Evolutionary conservation across 495 filamentous ascomycete species (phyloP), one percentile per base, ranked within the genome.

Genomic region (Schizothecium vesticola): DNA sequence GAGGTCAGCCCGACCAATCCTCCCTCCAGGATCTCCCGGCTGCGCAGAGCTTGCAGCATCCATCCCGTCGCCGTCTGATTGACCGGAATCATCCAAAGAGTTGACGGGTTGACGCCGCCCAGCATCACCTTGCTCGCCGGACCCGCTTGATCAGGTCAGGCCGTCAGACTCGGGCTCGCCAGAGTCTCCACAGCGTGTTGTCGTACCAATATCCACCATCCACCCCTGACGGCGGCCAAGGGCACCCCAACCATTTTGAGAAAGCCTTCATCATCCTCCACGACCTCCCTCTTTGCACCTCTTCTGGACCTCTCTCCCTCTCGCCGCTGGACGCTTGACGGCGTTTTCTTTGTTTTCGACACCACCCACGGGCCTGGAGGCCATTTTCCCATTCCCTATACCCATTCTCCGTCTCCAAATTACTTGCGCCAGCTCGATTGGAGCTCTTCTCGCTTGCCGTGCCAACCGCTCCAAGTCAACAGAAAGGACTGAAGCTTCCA

Each of bases 321-420:
- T 61, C 23, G 61, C 43, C 58, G 24, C n/a, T 51, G 22, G 25
- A 56, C 31, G 23, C 16, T 33, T 21, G 60, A 56, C 59, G 59
- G 57, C 66, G 31, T 36, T 57, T 68, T 8, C 66, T 63, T 63
- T 68, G 43, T 63, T 67, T 61, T 59, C 51, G 61, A 59, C 66
- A 51, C 61, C 43, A 33, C 3, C 31, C 31, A 33, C 31, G 11
- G 11, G 31, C 31, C 29, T 33, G 31, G 0, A 10, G 31, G 31
- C 11, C 31, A 51, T 51, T 8, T 8, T 51, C 19, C 43, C n/a
- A 51, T 12, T 8, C 10, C 9, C 28, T 1, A 29, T 10, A 29
- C 10, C 33, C 33, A 5, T 43, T 43, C 33, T 43, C 19, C 43
- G 43, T 7, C 43, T 51, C 43, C 43, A 51, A n/a, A 51, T 19